phyloP scores from a whole-genome alignment of 345 rosid species.

The Melaleuca alternifolia region DNA sequence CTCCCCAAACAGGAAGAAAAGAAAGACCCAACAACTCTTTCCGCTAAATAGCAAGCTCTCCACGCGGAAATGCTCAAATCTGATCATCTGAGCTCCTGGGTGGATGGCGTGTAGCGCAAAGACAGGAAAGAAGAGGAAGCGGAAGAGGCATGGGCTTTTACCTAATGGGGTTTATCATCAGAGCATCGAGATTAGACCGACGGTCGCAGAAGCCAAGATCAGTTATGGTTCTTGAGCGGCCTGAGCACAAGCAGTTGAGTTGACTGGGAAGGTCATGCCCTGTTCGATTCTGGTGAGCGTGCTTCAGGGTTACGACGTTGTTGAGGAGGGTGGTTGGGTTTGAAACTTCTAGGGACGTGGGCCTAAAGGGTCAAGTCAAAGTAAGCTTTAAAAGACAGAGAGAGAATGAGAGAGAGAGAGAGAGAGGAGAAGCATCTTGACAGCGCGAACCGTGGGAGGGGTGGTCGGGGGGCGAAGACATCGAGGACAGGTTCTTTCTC shows the following conservation, averaged over 20 bases:
- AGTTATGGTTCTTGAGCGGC: not conserved
- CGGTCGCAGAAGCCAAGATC: not conserved
- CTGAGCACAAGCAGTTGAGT: not conserved
- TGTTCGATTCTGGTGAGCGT: not conserved
- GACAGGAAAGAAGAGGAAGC: not conserved
- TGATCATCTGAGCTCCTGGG: not conserved
- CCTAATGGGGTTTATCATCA: not conserved
- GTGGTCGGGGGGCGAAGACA: no score
- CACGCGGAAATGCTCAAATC: not conserved
- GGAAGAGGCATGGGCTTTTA: not conserved
- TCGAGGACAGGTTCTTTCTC: not conserved
- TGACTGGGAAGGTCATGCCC: not conserved
- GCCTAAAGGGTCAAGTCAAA: not conserved
- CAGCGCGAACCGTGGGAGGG: not conserved
- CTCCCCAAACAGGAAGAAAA: not conserved
- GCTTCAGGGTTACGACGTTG: not conserved
- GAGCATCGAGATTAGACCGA: not conserved
- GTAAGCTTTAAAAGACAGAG: not conserved
- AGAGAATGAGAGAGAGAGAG: not conserved
- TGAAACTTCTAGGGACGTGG: not conserved
- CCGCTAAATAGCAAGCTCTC: not conserved
- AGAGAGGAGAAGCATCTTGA: not conserved
- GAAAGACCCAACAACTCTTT: not conserved
- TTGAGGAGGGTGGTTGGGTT: not conserved
- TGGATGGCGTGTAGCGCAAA: not conserved